Evolutionary conservation across 305 asterid species (phyloP).

Genomic region (Fraxinus platypoda): DNA sequence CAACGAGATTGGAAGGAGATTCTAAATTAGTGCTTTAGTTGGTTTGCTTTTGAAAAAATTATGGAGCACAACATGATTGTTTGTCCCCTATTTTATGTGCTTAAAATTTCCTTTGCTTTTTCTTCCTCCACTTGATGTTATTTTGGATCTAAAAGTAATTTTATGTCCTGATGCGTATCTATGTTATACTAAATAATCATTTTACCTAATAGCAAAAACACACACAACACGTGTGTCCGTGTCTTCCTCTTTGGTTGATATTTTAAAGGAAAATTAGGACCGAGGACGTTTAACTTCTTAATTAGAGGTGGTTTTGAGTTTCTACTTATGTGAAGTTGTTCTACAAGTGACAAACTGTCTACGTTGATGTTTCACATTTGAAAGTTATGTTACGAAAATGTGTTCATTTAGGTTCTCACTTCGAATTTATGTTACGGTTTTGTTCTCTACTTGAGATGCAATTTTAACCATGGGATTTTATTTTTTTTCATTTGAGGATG

Average conservation of each 20-base stretch:
- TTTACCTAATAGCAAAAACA: conserved; percentile 8
- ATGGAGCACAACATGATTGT: conserved; percentile 37
- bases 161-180: conserved; percentile 43
- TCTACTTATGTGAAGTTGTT: not conserved
- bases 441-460: not conserved
- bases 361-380: not conserved
- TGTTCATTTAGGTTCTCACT: not conserved
- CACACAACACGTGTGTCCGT: not conserved
- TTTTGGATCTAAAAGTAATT: conserved; percentile 41
- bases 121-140: conserved; percentile 29
- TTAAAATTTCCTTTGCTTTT: conserved; percentile 24
- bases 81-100: conserved; percentile 30
- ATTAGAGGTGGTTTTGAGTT: no score
- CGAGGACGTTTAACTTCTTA: not conserved
- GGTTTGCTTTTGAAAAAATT: conserved; percentile 31
- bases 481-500: no score
- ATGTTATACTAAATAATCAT: conserved; percentile 21
- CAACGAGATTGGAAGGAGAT: conserved; percentile 46
- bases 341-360: not conserved
- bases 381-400: not conserved
- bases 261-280: not conserved
- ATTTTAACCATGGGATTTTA: not conserved
- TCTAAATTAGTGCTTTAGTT: conserved; percentile 20
- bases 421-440: not conserved
- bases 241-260: not conserved